Base-by-base conservation (phyloP, 371 early-diverging fungal genomes). In the Mortierella sp. region DNA sequence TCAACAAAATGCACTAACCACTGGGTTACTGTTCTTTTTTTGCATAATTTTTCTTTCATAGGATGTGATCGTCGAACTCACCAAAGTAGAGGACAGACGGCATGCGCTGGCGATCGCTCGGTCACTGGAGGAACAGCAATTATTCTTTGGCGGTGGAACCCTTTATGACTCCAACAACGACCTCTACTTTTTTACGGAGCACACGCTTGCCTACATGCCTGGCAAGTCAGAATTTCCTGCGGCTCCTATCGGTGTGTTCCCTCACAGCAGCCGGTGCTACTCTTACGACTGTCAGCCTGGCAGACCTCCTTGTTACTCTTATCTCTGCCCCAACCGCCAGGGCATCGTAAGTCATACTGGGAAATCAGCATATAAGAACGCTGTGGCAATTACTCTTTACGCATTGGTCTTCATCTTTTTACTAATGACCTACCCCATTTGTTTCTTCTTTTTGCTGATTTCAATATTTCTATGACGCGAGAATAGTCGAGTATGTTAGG, bases 141-240 rank as follows among this genome's bases (percentile, higher is more conserved):
- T 86, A 28, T 86, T 86, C 72, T 80, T 80, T 78, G 87, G 87
- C 16, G 87, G 87, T 16, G 80, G 78, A 11, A 65, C 77, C 28
- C 80, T 86, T 21, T 82, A 75, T 50, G 87, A 86, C 74, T 82
- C 87, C 28, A 82, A 82, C 73, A 82, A 82, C 38, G 87, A 80
- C 9, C 82, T 80, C 58, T 86, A 86, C 76, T 86, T 79, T 16
- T 86, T 86, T 68, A 70, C 78, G 2, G 87, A 86, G 42, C 45
- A 82, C 5, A 76, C 83, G 8, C 28, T 82, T 45, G 76, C 80
- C 3, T 86, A 75, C 28, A 74, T 75, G 3, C 86, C 82, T 24
- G 86, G 86, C n/a, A 78, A 58, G 24, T 45, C 80, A 34, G 82
- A 82, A 54, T 86, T 86, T 45, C 83, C 80, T 19, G 68, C 82